Conservation (phyloP, 106 monocot genomes). For the Dioscorea alata region DNA sequence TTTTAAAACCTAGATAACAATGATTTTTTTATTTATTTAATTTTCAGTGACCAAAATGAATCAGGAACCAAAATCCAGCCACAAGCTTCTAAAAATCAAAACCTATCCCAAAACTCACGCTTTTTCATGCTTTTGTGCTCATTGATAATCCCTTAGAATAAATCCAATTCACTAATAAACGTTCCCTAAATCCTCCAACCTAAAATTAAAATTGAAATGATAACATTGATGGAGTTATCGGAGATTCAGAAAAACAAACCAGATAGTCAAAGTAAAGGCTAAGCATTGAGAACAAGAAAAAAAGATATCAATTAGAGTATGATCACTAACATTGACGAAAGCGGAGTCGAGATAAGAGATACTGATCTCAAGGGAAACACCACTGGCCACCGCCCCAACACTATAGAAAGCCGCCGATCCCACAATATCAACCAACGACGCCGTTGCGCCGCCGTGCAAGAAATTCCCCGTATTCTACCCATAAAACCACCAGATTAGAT, state of each 20-base stretch:
- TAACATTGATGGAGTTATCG: background rate
- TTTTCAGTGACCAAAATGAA: no score
- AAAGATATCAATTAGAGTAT: background rate
- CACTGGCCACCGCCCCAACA: slow-evolving; percentile 27
- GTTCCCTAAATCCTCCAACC: background rate
- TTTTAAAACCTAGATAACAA: background rate
- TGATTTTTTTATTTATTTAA: background rate
- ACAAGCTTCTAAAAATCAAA: no score
- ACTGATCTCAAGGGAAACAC: slow-evolving; percentile 66
- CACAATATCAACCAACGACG: slow-evolving; percentile 62
- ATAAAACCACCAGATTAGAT: slow-evolving; percentile 1
- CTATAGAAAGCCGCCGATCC: slow-evolving; percentile 48
- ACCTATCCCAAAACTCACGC: no score
- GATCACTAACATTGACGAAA: slow-evolving; percentile 31
- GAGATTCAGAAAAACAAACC: background rate
- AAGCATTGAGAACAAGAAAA: background rate
- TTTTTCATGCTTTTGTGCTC: no score
- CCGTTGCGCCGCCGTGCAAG: slow-evolving; percentile 60
- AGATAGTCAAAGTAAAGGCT: background rate
- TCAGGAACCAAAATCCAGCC: background rate
- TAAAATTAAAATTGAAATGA: background rate
- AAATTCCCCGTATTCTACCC: slow-evolving; percentile 48
- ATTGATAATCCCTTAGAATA: background rate
- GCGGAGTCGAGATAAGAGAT: slow-evolving; percentile 47
- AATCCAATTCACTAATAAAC: background rate